Conservation (phyloP, 2,329 filamentous ascomycete species). For the Berkeleyomyces basicola region DNA sequence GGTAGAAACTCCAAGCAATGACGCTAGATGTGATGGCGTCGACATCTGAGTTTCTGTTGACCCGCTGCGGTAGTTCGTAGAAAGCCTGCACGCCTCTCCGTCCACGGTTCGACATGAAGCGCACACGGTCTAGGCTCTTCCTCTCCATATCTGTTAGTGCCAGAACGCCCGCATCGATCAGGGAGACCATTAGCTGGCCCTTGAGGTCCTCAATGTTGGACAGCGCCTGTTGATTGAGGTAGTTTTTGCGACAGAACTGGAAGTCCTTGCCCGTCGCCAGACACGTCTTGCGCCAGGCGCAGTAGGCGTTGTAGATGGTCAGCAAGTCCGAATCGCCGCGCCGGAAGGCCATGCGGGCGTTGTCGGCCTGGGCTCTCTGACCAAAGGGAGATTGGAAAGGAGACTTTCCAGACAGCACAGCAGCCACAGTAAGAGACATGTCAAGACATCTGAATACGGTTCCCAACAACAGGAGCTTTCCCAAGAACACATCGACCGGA, state of each 20-base stretch:
- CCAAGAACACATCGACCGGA: slow-evolving; percentile 84
- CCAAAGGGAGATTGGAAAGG: slow-evolving; percentile 81
- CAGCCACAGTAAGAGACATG: slow-evolving; percentile 78
- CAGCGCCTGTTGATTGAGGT: slow-evolving; percentile 74
- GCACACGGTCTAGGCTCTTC: slow-evolving; percentile 47
- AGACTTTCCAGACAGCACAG: slow-evolving; percentile 85
- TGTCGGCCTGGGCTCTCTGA: slow-evolving; percentile 65
- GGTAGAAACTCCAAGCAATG: slow-evolving; percentile 89
- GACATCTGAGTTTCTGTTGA: slow-evolving; percentile 62
- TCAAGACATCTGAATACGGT: slow-evolving; percentile 83
- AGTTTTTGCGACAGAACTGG: slow-evolving; percentile 89
- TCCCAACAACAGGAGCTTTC: slow-evolving; percentile 79
- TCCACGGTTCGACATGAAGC: slow-evolving; percentile 35
- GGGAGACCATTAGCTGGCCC: slow-evolving; percentile 67
- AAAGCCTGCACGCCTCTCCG: slow-evolving; percentile 50
- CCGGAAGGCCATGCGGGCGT: slow-evolving; percentile 61
- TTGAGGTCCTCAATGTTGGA: slow-evolving; percentile 92
- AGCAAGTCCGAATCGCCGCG: slow-evolving; percentile 81
- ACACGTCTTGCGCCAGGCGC: slow-evolving; percentile 72
- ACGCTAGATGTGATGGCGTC: slow-evolving; percentile 66
- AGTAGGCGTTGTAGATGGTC: slow-evolving; percentile 87
- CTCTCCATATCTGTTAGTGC: slow-evolving; percentile 59
- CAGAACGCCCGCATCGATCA: slow-evolving; percentile 75
- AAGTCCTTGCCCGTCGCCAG: slow-evolving; percentile 57
- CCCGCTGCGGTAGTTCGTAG: slow-evolving; percentile 62